Evolutionary conservation across 139 green algal genomes (phyloP), one percentile per base, ranked within the genome.

Genomic region (Deuterostichococcus epilithicus): DNA sequence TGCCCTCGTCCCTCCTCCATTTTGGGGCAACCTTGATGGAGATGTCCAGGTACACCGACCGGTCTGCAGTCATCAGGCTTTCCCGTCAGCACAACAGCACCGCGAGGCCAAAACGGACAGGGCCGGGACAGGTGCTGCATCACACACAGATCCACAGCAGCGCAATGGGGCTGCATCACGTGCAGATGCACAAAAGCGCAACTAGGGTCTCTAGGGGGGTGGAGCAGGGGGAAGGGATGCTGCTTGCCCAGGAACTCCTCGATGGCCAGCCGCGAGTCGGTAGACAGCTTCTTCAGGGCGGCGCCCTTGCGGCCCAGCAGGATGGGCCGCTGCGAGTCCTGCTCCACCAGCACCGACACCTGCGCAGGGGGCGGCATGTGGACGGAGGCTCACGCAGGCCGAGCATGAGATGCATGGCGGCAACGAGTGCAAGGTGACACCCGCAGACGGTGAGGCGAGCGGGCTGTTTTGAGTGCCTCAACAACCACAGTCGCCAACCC

Each of bases 41-140:
- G 33, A 97, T 67, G 33, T 95, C 86, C 63, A 97, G 86, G 84
- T 86, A 97, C 45, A 97, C 88, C 3, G 75, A 72, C 0, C 83
- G 75, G 42, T 79, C 78, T 76, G 77, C 59, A 72, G 6, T 6
- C 1, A 65, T 26, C 22, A 23, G 23, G 23, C 23, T 25, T 58
- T 70, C 10, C n/a, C 28, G 1, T 26, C n/a, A 45, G 5, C 42
- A 15, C 28, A 30, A 42, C 30, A n/a, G 10, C 35, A 23, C 30
- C 10, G 22, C 42, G 18, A 72, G 15, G 32, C 8, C 34, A 8
- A 72, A 44, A 6, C 23, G 23, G 60, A 69, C 23, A 33, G 30
- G 18, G 63, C 63, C 44, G 68, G 23, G 68, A 26, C 45, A 25
- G 23, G 32, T 45, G 68, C n/a, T 59, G 23, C 37, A 34, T 13